These are phyloP conservation scores for Typha latifolia DNA, from an alignment of 176 grass and related monocot species.

Conservation along the genomic window DNA sequence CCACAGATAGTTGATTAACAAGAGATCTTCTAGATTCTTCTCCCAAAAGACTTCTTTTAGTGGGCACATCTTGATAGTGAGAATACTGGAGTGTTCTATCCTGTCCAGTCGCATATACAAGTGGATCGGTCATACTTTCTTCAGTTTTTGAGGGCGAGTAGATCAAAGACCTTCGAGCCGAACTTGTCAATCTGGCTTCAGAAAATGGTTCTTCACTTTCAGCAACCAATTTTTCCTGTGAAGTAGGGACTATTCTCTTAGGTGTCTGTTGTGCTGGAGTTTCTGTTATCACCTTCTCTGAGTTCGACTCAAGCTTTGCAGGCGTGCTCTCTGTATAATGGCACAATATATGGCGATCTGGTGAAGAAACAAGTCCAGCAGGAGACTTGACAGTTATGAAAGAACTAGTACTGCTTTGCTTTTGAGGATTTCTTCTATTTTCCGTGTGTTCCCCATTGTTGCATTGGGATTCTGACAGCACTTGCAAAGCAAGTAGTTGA, in stretches of 20 bases:
- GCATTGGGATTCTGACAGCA: conserved; percentile 7
- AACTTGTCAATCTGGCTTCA: conserved; percentile 55
- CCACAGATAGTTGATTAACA: conserved; percentile 15
- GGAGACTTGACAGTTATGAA: conserved; percentile 3
- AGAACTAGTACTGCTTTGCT: conserved; percentile 1
- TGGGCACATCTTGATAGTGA: conserved; percentile 17
- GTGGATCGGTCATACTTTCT: conserved; percentile 20
- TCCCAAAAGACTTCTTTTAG: conserved; percentile 27
- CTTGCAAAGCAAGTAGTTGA: conserved; percentile 36
- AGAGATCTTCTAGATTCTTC: conserved; percentile 17
- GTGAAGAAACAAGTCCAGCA: conserved; percentile 26
- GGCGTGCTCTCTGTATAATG: conserved; percentile 43
- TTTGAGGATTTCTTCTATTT: conserved; percentile 13
- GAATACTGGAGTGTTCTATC: conserved; percentile 1
- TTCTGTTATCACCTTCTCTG: conserved; percentile 17
- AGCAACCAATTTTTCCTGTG: conserved; percentile 31
- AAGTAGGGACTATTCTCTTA: conserved; percentile 54
- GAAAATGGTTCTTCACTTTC: conserved; percentile 23
- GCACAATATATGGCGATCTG: conserved; percentile 16
- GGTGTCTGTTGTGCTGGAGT: conserved; percentile 66
- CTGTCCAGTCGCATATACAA: conserved; percentile 10
- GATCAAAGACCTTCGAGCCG: conserved; percentile 70
- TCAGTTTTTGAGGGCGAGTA: conserved; percentile 38
- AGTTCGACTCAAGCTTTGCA: conserved; percentile 28
- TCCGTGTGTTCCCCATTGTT: conserved; percentile 14